These are phyloP conservation scores for Rhizoclosmatium sp. DNA, from an alignment of 192 early-diverging fungal genomes.

Conservation along the genomic window DNA sequence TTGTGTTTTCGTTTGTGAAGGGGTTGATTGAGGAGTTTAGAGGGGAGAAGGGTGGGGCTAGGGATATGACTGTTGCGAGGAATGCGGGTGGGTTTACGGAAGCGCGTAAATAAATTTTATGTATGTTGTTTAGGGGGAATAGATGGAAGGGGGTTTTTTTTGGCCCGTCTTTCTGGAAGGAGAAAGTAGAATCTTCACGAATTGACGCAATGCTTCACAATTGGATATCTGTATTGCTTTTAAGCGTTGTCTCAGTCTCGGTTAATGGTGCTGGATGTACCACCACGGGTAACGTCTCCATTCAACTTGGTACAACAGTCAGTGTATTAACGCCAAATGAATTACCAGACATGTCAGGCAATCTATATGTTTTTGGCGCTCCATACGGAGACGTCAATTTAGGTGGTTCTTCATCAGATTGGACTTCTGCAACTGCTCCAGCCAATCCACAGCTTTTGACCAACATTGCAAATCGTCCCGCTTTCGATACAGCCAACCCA, in stretches of 20 bases:
- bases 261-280: no score
- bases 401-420: constrained; percentile 1
- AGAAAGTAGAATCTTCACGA: no score
- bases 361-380: constrained; percentile 27
- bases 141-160: no score
- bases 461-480: constrained; percentile 9
- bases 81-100: constrained; percentile 30
- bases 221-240: no score
- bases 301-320: no score
- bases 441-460: not conserved
- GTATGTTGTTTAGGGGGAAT: no score
- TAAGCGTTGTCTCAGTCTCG: no score
- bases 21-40: constrained; percentile 33
- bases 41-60: constrained; percentile 34
- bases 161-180: no score
- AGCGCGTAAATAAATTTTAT: no score
- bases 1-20: constrained; percentile 45
- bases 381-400: constrained; percentile 21
- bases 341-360: not conserved
- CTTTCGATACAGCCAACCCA: constrained; percentile 31
- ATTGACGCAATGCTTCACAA: no score
- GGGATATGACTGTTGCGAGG: constrained; percentile 27
- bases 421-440: not conserved
- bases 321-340: no score
- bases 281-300: no score